A percentile compares a stretch with the other conserved stretches of the same genome.
These are phyloP conservation scores for Xylaria castorea DNA, from an alignment of 495 filamentous ascomycete species.

Conservation along the genomic window DNA sequence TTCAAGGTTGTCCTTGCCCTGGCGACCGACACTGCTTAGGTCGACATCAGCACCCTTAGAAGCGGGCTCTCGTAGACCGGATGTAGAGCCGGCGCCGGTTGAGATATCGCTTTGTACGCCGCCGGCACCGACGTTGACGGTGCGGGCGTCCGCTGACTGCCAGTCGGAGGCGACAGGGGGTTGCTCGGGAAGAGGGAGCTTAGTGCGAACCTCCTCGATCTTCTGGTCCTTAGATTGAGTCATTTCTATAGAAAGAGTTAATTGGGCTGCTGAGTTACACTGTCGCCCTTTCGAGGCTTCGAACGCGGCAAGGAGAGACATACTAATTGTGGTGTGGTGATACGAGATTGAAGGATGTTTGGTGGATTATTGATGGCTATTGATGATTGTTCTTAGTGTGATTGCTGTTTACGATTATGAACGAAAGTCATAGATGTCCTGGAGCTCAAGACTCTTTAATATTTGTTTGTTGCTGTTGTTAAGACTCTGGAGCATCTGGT, in stretches of 20 bases:
- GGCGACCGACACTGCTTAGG: slow-evolving; percentile 58
- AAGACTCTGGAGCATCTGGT: slow-evolving; percentile 27
- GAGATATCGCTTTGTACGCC: slow-evolving; percentile 60
- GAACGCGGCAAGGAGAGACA: background rate
- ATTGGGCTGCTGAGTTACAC: slow-evolving; percentile 9
- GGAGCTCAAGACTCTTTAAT: slow-evolving; percentile 21
- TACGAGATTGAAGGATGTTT: background rate
- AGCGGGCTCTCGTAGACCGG: slow-evolving; percentile 67
- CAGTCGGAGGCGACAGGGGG: slow-evolving; percentile 75
- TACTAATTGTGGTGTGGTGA: slow-evolving; percentile 21
- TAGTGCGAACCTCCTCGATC: slow-evolving; percentile 69
- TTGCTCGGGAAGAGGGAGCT: slow-evolving; percentile 80
- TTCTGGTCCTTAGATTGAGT: slow-evolving; percentile 51
- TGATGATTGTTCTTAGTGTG: background rate
- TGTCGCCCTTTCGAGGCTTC: background rate
- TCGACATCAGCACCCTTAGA: slow-evolving; percentile 59
- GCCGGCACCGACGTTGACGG: slow-evolving; percentile 72
- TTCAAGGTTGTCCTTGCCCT: slow-evolving; percentile 60
- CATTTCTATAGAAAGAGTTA: slow-evolving; percentile 35
- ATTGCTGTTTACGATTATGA: background rate
- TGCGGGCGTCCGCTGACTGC: slow-evolving; percentile 72
- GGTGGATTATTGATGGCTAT: background rate
- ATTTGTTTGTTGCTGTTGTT: slow-evolving; percentile 6
- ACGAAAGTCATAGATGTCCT: background rate
- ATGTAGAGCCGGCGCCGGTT: slow-evolving; percentile 54